phyloP scores from a whole-genome alignment of 495 filamentous ascomycete species.

The Margaritispora aquatica region DNA sequence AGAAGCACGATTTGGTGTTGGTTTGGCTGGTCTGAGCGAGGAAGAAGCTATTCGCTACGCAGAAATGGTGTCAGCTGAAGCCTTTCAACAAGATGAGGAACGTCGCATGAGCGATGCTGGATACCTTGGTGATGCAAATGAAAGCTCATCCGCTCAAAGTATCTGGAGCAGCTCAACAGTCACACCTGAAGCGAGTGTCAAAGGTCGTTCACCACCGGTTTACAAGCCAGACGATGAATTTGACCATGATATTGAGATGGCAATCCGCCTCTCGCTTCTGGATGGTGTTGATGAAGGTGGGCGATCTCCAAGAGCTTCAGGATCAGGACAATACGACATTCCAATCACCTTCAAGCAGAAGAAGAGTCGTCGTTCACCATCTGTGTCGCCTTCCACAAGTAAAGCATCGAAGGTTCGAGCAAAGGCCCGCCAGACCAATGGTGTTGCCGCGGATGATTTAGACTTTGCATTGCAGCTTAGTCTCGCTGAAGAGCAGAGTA shows the following conservation, averaged over 20 bases:
- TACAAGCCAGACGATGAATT: conserved; percentile 52
- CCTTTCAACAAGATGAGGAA: conserved; percentile 54
- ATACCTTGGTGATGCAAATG: conserved; percentile 39
- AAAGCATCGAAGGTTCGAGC: conserved; percentile 21
- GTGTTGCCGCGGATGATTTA: conserved; percentile 56
- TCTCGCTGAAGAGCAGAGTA: conserved; percentile 67
- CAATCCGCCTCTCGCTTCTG: conserved; percentile 70
- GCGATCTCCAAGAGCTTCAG: conserved; percentile 63
- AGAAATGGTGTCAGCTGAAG: conserved; percentile 78
- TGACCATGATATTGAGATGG: conserved; percentile 73
- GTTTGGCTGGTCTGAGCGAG: conserved; percentile 71
- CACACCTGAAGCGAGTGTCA: conserved; percentile 45
- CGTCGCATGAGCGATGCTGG: conserved; percentile 49
- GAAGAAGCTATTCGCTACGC: conserved; percentile 90
- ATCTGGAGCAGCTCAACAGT: conserved; percentile 37
- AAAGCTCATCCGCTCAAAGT: conserved; percentile 41
- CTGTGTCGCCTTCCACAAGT: conserved; percentile 33
- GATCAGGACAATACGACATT: conserved; percentile 47
- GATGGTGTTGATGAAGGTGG: conserved; percentile 60
- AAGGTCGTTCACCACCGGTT: conserved; percentile 31
- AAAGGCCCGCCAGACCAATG: neutral
- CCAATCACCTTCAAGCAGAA: conserved; percentile 46
- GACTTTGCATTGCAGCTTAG: conserved; percentile 82
- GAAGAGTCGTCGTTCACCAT: conserved; percentile 32
- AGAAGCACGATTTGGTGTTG: conserved; percentile 73